Evolutionary conservation across 2,329 filamentous ascomycete species (phyloP).

Genomic region (Cordyceps fumosorosea): DNA sequence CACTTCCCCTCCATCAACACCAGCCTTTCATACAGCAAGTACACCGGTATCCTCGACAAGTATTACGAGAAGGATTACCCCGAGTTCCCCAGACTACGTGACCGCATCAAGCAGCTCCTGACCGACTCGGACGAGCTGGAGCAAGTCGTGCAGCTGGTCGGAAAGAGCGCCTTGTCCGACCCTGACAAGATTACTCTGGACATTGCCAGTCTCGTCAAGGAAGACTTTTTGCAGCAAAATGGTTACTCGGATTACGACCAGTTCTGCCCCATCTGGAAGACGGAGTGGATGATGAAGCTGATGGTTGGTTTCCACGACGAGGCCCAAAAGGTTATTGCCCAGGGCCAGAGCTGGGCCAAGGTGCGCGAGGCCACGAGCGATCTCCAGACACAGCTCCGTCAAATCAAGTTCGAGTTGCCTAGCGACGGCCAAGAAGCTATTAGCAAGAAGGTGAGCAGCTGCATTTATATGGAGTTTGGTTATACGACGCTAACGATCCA

Average conservation of each 20-base stretch:
- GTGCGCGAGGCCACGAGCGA: conserved; percentile 85
- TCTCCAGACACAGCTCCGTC: conserved; percentile 75
- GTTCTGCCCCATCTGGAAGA: conserved; percentile 99
- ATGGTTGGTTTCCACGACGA: conserved; percentile 99
- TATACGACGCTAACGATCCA: conserved; percentile 31
- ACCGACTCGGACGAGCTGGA: conserved; percentile 95
- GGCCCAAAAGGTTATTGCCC: conserved; percentile 86
- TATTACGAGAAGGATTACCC: conserved; percentile 92
- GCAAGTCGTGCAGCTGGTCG: conserved; percentile 96
- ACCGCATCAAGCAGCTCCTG: conserved; percentile 88
- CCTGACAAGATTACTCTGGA: conserved; percentile 98
- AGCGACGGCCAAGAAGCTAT: conserved; percentile 75
- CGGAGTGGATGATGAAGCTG: conserved; percentile 99
- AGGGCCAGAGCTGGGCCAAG: conserved; percentile 88
- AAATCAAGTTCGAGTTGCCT: conserved; percentile 95
- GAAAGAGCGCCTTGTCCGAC: conserved; percentile 93
- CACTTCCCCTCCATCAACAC: conserved; percentile 99
- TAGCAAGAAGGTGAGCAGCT: conserved; percentile 65
- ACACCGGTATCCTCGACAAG: conserved; percentile 79
- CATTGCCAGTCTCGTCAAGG: conserved; percentile 85
- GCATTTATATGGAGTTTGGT: not conserved
- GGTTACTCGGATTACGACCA: conserved; percentile 99
- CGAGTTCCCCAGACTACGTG: conserved; percentile 86
- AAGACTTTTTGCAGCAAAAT: conserved; percentile 98
- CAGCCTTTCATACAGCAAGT: conserved; percentile 90